phyloP scores from a whole-genome alignment of 2,329 filamentous ascomycete genomes.

The Emydomyces testavorans region DNA sequence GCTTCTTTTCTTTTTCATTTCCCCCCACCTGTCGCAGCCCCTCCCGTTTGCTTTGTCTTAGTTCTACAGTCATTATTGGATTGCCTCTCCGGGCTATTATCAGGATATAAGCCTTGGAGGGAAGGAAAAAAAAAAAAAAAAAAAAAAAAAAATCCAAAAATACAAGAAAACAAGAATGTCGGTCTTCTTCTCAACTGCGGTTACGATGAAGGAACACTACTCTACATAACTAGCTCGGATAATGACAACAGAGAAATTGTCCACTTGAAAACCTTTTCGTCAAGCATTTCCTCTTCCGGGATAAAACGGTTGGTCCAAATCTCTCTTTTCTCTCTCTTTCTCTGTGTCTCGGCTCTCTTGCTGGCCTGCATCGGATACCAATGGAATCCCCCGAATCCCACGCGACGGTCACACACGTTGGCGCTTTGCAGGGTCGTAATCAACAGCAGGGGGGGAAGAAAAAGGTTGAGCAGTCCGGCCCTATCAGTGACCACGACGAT shows the following conservation, averaged over 20 bases:
- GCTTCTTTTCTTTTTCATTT: background rate
- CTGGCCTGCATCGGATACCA: background rate
- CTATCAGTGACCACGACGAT: too few species aligned
- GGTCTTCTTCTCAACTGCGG: background rate
- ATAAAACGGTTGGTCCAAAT: too few species aligned
- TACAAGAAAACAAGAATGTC: background rate
- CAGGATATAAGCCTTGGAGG: too few species aligned
- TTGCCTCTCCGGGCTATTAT: background rate
- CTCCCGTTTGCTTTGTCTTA: background rate
- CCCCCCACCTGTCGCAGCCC: background rate
- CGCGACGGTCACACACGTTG: background rate
- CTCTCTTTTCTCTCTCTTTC: too few species aligned
- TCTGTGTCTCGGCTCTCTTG: too few species aligned
- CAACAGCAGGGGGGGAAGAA: background rate
- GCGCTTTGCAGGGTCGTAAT: background rate
- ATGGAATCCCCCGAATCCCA: background rate
- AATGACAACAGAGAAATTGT: background rate
- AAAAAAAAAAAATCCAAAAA: too few species aligned
- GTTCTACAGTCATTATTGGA: too few species aligned
- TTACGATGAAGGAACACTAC: background rate
- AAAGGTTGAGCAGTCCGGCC: background rate
- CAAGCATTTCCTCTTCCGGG: slow-evolving; percentile 6
- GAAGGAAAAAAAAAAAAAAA: too few species aligned
- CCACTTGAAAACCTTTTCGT: background rate
- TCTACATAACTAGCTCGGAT: background rate